Base-by-base conservation (phyloP, 352 stramenopile genomes). In the Phytopythium cucurbitacearum region DNA sequence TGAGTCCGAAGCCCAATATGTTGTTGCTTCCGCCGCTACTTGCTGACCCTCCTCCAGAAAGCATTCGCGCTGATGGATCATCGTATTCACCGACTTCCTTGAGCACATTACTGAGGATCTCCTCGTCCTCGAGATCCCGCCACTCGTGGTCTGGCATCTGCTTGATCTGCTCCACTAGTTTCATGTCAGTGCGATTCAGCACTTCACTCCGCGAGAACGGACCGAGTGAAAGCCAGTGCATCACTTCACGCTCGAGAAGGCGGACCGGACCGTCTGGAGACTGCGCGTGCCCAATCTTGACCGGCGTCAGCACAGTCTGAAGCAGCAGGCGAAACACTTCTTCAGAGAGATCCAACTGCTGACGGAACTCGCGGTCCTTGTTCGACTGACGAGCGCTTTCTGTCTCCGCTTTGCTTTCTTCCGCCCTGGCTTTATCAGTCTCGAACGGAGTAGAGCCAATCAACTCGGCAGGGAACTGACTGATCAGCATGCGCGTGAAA, bases 131-230 rank as follows among this genome's bases (percentile, higher is more conserved):
- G 5, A 85, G 48, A 13, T 78, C 57, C 40, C 69, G 64, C 70
- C 73, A 85, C 9, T 78, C 68, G 42, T 87, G 79, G 0, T 48
- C 49, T 11, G 65, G 47, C 32, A 79, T 56, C 32, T 86, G 76
- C 34, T 87, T 86, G n/a, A 90, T 72, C 51, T 80, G 73, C 54
- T 93, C 83, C 11, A 93, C 65, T 16, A 93, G 59, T 59, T 87
- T 87, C 56, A 84, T 71, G 56, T 93, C 77, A 16, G 79, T 67
- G 37, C 83, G 79, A 47, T 67, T 60, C 8, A 84, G 54, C 41
- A 91, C 57, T 40, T 93, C 83, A 52, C 80, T 91, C 40, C 83
- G 65, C 9, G 78, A 82, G 33, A 81, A 84, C 10, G 83, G 76
- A 1, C 80, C 83, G 8, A 89, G 62, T 37, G 69, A 80, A 8